Conservation (phyloP, 208 protist species). For the Leishmania tarentolae region DNA sequence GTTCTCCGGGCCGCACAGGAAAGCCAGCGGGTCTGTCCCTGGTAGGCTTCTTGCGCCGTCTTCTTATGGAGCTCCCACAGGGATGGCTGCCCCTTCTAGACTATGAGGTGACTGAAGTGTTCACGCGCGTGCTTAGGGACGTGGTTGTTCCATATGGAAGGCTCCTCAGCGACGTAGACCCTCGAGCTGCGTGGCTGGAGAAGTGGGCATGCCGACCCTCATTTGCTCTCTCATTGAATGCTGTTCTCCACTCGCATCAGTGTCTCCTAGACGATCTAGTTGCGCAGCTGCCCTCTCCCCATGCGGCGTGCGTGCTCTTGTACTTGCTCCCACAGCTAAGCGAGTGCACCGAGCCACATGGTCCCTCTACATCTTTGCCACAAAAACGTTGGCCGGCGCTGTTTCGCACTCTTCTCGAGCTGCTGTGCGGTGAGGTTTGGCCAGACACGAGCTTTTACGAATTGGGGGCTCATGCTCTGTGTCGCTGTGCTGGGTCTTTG, state of each 20-base stretch:
- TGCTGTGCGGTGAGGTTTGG: conserved; percentile 10
- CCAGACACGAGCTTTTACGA: conserved; percentile 7
- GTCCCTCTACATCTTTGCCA: not conserved
- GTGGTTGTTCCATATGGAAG: conserved; percentile 36
- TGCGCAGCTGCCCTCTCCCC: conserved; percentile 3
- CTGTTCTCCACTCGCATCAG: conserved; percentile 3
- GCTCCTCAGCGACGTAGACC: conserved; percentile 35
- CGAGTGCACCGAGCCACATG: not conserved
- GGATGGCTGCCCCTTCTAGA: conserved; percentile 46
- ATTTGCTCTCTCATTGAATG: conserved; percentile 15
- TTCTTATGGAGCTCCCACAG: conserved; percentile 30
- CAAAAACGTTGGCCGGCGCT: conserved; percentile 18
- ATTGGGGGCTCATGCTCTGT: not conserved
- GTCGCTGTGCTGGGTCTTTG: conserved; percentile 7
- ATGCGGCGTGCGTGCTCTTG: conserved; percentile 23
- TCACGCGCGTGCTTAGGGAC: conserved; percentile 34
- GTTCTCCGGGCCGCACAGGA: not conserved
- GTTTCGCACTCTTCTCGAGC: conserved; percentile 24
- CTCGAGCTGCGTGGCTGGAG: conserved; percentile 47
- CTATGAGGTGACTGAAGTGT: conserved; percentile 37
- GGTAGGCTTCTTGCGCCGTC: conserved; percentile 23
- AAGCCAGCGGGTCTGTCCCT: not conserved
- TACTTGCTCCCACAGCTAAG: conserved; percentile 19
- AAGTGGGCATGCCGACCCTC: conserved; percentile 42
- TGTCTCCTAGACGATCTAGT: conserved; percentile 1